phyloP scores from a whole-genome alignment of 2,329 filamentous ascomycete genomes.

The Botrytis galanthina region DNA sequence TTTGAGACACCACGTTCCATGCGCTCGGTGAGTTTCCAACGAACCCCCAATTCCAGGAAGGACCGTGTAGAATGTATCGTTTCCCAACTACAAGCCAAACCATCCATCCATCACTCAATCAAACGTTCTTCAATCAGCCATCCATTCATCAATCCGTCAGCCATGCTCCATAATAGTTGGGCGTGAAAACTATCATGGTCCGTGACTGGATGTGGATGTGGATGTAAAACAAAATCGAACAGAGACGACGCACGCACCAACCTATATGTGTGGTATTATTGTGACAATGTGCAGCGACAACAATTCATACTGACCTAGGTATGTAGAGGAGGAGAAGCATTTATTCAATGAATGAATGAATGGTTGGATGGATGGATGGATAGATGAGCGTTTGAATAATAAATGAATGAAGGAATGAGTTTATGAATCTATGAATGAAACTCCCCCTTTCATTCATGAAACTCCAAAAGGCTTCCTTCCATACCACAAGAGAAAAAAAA shows the following conservation, averaged over 20 bases:
- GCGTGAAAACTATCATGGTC: neutral
- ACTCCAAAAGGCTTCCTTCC: too few relatives aligned
- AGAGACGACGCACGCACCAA: neutral
- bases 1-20: neutral
- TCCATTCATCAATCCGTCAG: neutral
- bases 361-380: too few relatives aligned
- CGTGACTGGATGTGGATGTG: neutral
- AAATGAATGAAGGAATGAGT: neutral
- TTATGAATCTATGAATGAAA: too few relatives aligned
- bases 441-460: too few relatives aligned
- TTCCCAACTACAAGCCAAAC: neutral
- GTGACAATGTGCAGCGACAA: neutral
- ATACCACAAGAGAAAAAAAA: neutral
- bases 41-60: neutral
- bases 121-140: neutral
- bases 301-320: neutral
- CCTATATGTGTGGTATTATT: neutral
- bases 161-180: neutral
- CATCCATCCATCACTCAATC: neutral
- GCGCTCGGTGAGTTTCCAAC: neutral
- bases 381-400: too few relatives aligned
- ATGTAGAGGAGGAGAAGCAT: neutral
- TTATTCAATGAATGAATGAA: neutral
- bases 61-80: neutral
- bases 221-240: neutral